Evolutionary conservation across 2,329 filamentous ascomycete genomes (phyloP).

Genomic region (Whalleya microplaca): DNA sequence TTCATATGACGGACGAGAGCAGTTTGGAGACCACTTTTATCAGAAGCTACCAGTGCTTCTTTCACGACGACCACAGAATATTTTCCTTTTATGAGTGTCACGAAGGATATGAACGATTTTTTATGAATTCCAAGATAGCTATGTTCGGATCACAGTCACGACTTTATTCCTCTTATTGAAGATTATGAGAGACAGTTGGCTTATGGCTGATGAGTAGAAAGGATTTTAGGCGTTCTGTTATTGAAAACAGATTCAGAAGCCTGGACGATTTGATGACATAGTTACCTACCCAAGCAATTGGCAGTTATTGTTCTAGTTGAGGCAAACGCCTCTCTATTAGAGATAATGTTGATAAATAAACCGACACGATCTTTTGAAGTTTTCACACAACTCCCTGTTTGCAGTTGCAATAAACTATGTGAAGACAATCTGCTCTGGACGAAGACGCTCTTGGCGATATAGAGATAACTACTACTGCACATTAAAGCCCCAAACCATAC

Average conservation of each 20-base stretch:
- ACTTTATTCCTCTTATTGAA: constrained; percentile 28
- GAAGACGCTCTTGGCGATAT: no score
- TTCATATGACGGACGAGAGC: constrained; percentile 10
- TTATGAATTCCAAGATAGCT: constrained; percentile 32
- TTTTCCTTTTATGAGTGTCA: constrained; percentile 28
- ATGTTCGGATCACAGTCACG: constrained; percentile 36
- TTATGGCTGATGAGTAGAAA: constrained; percentile 28
- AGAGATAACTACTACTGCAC: no score
- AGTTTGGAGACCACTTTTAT: constrained; percentile 28
- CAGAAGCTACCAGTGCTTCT: constrained; percentile 23
- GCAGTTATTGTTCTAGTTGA: constrained; percentile 16
- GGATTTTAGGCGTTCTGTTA: constrained; percentile 35
- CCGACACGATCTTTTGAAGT: constrained; percentile 11
- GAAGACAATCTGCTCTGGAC: background rate
- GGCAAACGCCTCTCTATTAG: constrained; percentile 7
- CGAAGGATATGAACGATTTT: constrained; percentile 35
- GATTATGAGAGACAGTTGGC: constrained; percentile 26
- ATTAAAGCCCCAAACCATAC: no score
- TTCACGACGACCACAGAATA: constrained; percentile 30
- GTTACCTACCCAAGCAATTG: constrained; percentile 6
- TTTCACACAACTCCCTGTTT: background rate
- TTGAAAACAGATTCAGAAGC: constrained; percentile 25
- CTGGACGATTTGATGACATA: constrained; percentile 26
- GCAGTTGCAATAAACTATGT: background rate
- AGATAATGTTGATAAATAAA: constrained; percentile 27